Evolutionary conservation across 768 basidiomycete species (phyloP).

Genomic region (Suillus fuscotomentosus): DNA sequence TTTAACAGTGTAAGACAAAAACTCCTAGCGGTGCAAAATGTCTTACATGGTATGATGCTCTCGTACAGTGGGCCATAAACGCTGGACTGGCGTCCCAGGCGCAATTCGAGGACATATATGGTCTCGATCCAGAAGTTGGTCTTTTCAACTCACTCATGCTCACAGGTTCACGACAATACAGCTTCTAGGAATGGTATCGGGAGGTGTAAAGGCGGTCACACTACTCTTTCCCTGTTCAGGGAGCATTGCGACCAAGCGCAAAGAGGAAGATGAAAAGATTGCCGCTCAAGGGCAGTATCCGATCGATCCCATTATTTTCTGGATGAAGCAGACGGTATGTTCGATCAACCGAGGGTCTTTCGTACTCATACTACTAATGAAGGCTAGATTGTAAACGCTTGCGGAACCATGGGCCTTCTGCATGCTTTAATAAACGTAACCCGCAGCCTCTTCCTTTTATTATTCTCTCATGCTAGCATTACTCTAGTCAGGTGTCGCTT

Average conservation of each 20-base stretch:
- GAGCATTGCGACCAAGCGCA: slow-evolving; percentile 45
- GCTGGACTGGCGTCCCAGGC: slow-evolving; percentile 53
- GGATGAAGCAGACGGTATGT: slow-evolving; percentile 87
- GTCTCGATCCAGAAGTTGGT: slow-evolving; percentile 64
- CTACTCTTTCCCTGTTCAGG: slow-evolving; percentile 79
- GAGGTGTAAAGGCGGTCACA: slow-evolving; percentile 80
- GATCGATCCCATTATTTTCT: slow-evolving; percentile 69
- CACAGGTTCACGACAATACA: not conserved
- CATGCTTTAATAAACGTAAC: slow-evolving; percentile 82
- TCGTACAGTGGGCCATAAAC: slow-evolving; percentile 61
- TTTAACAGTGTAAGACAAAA: slow-evolving; percentile 28
- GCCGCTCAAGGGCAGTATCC: slow-evolving; percentile 41
- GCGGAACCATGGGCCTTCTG: slow-evolving; percentile 84
- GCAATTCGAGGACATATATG: slow-evolving; percentile 70
- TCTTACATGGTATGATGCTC: not conserved
- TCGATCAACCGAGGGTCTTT: not conserved
- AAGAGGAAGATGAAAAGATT: slow-evolving; percentile 60
- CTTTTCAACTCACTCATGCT: not conserved
- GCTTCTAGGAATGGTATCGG: slow-evolving; percentile 67
- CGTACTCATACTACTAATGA: not conserved
- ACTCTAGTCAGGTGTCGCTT: slow-evolving; percentile 52
- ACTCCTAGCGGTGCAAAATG: not conserved
- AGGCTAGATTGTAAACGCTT: slow-evolving; percentile 73
- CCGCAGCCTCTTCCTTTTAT: slow-evolving; percentile 8
- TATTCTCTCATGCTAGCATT: slow-evolving; percentile 7